Percentiles rank a stretch among this genome's conserved stretches.
Evolutionary conservation across 306 rosid species (phyloP).

Genomic region (Adenanthera pavonina): DNA sequence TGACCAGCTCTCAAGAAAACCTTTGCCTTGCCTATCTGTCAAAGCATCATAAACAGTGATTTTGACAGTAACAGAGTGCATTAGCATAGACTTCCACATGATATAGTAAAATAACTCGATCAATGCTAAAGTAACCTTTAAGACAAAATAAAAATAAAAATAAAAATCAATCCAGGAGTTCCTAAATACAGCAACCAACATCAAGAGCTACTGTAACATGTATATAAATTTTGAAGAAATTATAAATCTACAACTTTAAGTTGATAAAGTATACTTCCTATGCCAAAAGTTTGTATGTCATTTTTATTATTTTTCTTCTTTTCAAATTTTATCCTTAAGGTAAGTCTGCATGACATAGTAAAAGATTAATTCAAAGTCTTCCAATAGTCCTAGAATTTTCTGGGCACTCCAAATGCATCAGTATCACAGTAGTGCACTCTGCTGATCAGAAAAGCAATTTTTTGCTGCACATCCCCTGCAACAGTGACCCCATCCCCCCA

Average conservation of each 20-base stretch:
- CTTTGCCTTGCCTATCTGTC: slow-evolving; percentile 93
- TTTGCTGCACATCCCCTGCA: slow-evolving; percentile 31
- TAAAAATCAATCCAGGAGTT: slow-evolving; percentile 10
- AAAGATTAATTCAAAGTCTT: slow-evolving; percentile 31
- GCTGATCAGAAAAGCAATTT: slow-evolving; percentile 14
- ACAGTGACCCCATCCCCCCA: slow-evolving; percentile 13
- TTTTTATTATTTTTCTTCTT: neutral
- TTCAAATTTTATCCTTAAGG: neutral
- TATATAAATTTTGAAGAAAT: slow-evolving; percentile 23
- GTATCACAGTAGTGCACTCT: slow-evolving; percentile 19
- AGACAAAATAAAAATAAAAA: neutral
- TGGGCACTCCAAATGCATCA: slow-evolving; percentile 23
- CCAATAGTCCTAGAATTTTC: slow-evolving; percentile 20
- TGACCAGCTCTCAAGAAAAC: slow-evolving; percentile 97
- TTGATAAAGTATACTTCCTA: neutral
- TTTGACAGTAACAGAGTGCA: slow-evolving; percentile 30
- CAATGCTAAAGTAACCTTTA: slow-evolving; percentile 33
- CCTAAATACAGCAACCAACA: neutral
- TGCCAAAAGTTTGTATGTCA: slow-evolving; percentile 20
- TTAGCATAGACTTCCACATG: slow-evolving; percentile 21
- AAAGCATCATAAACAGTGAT: slow-evolving; percentile 56
- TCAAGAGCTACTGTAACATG: slow-evolving; percentile 28
- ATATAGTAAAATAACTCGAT: slow-evolving; percentile 12
- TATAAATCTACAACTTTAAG: neutral
- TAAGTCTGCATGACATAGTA: slow-evolving; percentile 28